Percentiles rank a stretch among this genome's conserved stretches.
Evolutionary conservation across 306 rosid species (phyloP).

Genomic region (Dalbergia cochinchinensis): DNA sequence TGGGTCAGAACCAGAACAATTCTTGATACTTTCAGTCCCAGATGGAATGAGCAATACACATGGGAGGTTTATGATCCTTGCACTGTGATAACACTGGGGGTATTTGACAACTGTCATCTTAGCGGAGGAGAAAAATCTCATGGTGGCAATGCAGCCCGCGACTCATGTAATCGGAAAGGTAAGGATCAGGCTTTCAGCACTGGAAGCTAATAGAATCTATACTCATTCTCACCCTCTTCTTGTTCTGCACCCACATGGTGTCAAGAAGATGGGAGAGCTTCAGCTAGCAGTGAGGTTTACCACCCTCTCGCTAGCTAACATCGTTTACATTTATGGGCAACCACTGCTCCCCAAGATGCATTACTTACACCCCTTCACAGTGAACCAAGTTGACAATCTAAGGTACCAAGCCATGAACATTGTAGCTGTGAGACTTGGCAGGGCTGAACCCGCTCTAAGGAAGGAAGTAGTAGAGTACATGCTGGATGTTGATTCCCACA

Average conservation of each 20-base stretch:
- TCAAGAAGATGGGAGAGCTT: constrained; percentile 94
- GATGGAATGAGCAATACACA: constrained; percentile 97
- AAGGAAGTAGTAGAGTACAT: constrained; percentile 95
- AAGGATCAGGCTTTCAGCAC: constrained; percentile 84
- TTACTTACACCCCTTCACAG: constrained; percentile 85
- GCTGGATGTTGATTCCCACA: constrained; percentile 91
- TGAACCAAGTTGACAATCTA: constrained; percentile 84
- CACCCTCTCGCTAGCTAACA: constrained; percentile 76
- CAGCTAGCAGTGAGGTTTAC: constrained; percentile 92
- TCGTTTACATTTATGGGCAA: constrained; percentile 78
- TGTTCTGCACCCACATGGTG: constrained; percentile 83
- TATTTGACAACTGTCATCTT: constrained; percentile 85
- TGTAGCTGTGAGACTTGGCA: constrained; percentile 76
- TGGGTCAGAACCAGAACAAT: constrained; percentile 96
- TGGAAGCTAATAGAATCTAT: constrained; percentile 81
- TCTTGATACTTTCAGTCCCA: constrained; percentile 75
- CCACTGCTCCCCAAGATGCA: constrained; percentile 98
- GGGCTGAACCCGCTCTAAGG: constrained; percentile 94
- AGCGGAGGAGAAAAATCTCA: constrained; percentile 64
- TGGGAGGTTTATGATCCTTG: constrained; percentile 98
- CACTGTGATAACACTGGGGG: constrained; percentile 86
- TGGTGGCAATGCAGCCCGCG: constrained; percentile 55
- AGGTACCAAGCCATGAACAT: constrained; percentile 93
- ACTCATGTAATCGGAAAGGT: constrained; percentile 90
- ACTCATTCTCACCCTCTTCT: constrained; percentile 83